These are phyloP conservation scores for Moringa oleifera DNA, from an alignment of 345 rosid species.

Conservation along the genomic window DNA sequence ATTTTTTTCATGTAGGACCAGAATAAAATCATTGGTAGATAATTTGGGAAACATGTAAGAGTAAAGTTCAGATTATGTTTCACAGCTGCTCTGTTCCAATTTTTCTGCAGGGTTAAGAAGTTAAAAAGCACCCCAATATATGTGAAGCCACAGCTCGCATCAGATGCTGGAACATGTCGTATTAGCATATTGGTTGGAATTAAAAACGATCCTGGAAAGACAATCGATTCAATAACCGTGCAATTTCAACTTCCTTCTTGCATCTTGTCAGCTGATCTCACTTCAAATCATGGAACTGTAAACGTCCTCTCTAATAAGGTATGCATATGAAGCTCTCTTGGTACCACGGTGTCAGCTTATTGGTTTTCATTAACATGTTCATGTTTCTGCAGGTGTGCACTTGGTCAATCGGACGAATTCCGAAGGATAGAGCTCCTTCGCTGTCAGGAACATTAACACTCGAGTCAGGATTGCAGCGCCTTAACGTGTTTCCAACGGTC, in stretches of 20 bases:
- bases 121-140: slow-evolving; percentile 80
- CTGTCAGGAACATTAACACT: slow-evolving; percentile 65
- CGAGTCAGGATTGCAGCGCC: slow-evolving; percentile 55
- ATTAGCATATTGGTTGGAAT: slow-evolving; percentile 73
- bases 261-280: slow-evolving; percentile 71
- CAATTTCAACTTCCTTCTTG: slow-evolving; percentile 79
- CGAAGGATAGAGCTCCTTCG: slow-evolving; percentile 78
- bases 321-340: background rate
- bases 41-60: background rate
- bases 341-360: background rate
- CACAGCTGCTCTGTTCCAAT: background rate
- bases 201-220: slow-evolving; percentile 78
- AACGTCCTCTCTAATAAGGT: slow-evolving; percentile 81
- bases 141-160: slow-evolving; percentile 85
- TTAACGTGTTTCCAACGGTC: slow-evolving; percentile 74
- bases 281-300: slow-evolving; percentile 84
- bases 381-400: slow-evolving; percentile 51
- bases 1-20: too few relatives aligned
- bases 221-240: slow-evolving; percentile 65
- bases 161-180: slow-evolving; percentile 69
- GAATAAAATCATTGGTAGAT: background rate
- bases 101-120: slow-evolving; percentile 60
- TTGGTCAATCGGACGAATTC: slow-evolving; percentile 86
- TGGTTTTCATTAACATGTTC: background rate
- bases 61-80: background rate